These are phyloP conservation scores for Quercus lobata DNA, from an alignment of 331 rosid genomes.

Conservation along the genomic window DNA sequence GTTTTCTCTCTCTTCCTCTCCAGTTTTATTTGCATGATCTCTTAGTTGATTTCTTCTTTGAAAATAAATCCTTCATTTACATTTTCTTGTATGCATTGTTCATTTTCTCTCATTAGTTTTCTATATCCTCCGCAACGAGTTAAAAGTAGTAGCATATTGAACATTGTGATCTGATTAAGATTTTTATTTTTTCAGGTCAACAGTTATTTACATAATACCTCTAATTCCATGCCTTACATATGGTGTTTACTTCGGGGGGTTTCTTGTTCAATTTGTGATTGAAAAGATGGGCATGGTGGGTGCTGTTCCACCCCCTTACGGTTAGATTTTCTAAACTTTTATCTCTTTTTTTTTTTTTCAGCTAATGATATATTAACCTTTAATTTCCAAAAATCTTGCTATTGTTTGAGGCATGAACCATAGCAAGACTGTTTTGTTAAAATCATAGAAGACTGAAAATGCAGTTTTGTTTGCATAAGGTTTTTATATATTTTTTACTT, in stretches of 20 bases:
- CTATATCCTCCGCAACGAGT: not conserved
- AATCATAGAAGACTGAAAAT: not conserved
- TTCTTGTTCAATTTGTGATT: constrained; percentile 78
- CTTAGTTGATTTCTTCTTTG: no score
- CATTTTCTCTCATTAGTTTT: no score
- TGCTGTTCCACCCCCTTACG: constrained; percentile 85
- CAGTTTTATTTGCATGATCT: no score
- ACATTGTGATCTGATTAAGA: constrained; percentile 9
- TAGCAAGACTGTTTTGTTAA: not conserved
- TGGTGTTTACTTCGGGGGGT: constrained; percentile 86
- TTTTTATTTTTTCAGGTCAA: constrained; percentile 53
- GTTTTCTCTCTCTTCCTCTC: no score
- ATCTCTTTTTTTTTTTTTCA: not conserved
- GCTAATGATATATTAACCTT: not conserved
- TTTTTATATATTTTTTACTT: not conserved
- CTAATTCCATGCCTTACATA: constrained; percentile 74
- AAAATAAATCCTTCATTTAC: no score
- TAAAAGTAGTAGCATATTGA: not conserved
- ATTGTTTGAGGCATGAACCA: not conserved
- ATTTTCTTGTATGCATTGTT: no score
- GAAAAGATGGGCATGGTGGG: constrained; percentile 99
- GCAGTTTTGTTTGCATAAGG: not conserved
- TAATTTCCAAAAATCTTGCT: not conserved
- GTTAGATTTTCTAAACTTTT: constrained; percentile 44
- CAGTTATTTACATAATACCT: constrained; percentile 67